Evolutionary conservation across 371 early-diverging fungal species (phyloP).

Genomic region (Nosema muscidifuracis): DNA sequence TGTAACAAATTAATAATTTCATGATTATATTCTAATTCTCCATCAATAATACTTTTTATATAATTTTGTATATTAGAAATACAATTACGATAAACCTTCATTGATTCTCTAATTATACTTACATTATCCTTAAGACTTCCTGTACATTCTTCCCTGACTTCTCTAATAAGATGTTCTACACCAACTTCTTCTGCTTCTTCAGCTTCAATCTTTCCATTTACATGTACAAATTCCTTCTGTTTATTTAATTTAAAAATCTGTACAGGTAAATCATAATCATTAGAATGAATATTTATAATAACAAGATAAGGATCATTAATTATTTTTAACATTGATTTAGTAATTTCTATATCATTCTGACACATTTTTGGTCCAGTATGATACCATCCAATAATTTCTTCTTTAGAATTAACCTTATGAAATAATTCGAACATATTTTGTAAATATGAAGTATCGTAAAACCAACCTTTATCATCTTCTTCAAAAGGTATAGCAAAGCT

Average conservation of each 20-base stretch:
- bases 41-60: conserved; percentile 38
- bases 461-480: conserved; percentile 88
- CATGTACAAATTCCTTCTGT: conserved; percentile 82
- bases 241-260: conserved; percentile 73
- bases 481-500: conserved; percentile 95
- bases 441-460: conserved; percentile 95
- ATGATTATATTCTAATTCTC: conserved; percentile 24
- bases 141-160: conserved; percentile 66
- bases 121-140: conserved; percentile 49
- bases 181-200: conserved; percentile 99
- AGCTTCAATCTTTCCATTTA: conserved; percentile 84
- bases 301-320: conserved; percentile 72
- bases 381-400: conserved; percentile 97
- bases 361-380: conserved; percentile 95
- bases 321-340: conserved; percentile 85
- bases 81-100: conserved; percentile 38
- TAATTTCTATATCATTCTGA: conserved; percentile 90
- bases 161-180: conserved; percentile 93
- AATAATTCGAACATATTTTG: conserved; percentile 98
- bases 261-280: conserved; percentile 50
- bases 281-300: conserved; percentile 58
- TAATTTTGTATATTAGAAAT: conserved; percentile 51
- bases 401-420: conserved; percentile 94
- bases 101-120: conserved; percentile 44
- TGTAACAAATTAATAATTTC: conserved; percentile 53